Conservation (phyloP, 164 flowering plant genomes). For the Chimonanthus salicifolius region DNA sequence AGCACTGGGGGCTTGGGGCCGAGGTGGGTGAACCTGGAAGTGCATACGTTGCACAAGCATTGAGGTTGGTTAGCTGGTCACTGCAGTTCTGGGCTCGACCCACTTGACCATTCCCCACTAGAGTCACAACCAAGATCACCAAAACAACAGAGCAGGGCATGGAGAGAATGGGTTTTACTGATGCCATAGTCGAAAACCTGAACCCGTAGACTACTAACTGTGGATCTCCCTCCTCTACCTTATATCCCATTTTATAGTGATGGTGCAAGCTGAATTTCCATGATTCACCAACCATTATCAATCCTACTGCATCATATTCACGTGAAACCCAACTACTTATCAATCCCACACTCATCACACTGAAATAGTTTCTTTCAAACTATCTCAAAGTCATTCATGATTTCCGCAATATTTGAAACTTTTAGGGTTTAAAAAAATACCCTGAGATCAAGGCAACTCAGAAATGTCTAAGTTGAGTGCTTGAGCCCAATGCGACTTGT, state of each 20-base stretch:
- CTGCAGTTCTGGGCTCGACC: conserved; percentile 8
- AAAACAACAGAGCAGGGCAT: not conserved
- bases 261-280: not conserved
- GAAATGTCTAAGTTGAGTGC: too few species aligned
- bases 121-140: not conserved
- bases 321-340: too few species aligned
- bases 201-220: not conserved
- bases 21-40: conserved; percentile 5
- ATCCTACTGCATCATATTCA: too few species aligned
- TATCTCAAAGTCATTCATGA: too few species aligned
- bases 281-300: not conserved
- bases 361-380: too few species aligned
- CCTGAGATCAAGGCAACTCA: too few species aligned
- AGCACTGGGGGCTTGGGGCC: conserved; percentile 7
- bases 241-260: not conserved
- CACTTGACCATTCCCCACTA: not conserved
- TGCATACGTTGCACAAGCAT: conserved; percentile 3
- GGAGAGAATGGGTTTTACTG: not conserved
- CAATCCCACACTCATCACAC: too few species aligned
- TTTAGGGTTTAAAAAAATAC: too few species aligned
- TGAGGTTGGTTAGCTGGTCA: conserved; percentile 5
- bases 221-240: not conserved
- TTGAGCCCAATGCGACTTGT: too few species aligned
- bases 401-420: too few species aligned
- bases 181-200: not conserved